Evolutionary conservation across 805 yeast genomes (phyloP).

Genomic region (Kazachstania kunashirensis): DNA sequence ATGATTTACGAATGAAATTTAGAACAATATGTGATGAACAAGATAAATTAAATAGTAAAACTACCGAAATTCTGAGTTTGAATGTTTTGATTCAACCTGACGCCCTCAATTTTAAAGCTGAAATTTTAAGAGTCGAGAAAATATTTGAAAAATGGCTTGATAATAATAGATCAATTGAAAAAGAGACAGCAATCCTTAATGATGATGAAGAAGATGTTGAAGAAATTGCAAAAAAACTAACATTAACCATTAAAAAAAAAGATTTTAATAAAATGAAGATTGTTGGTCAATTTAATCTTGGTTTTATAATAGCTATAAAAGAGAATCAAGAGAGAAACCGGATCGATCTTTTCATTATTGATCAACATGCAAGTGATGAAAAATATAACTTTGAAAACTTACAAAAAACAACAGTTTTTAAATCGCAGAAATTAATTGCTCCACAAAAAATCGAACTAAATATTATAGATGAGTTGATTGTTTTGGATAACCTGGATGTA

Average conservation of each 20-base stretch:
- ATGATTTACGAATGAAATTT: not conserved
- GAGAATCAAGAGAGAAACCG: slow-evolving; percentile 19
- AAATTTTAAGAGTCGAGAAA: not conserved
- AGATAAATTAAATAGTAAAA: not conserved
- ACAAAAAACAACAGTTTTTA: slow-evolving; percentile 45
- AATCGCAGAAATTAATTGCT: slow-evolving; percentile 59
- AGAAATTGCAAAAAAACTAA: slow-evolving; percentile 49
- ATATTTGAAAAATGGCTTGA: not conserved
- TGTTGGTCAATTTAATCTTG: slow-evolving; percentile 92
- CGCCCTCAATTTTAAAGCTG: not conserved
- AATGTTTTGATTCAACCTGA: slow-evolving; percentile 3
- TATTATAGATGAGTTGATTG: slow-evolving; percentile 66
- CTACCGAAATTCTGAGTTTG: not conserved
- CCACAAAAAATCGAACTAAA: slow-evolving; percentile 53
- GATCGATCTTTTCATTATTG: slow-evolving; percentile 71
- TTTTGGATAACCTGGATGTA: slow-evolving; percentile 47
- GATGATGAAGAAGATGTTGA: slow-evolving; percentile 36
- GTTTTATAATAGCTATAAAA: slow-evolving; percentile 72
- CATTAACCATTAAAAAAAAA: slow-evolving; percentile 52
- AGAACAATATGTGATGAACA: slow-evolving; percentile 2
- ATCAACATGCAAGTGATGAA: slow-evolving; percentile 98
- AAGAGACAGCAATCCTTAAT: not conserved
- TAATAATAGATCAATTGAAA: not conserved
- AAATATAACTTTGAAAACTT: slow-evolving; percentile 78
- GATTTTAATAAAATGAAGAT: slow-evolving; percentile 71